phyloP scores from a whole-genome alignment of 495 filamentous ascomycete genomes.

The Tuber calosporum region DNA sequence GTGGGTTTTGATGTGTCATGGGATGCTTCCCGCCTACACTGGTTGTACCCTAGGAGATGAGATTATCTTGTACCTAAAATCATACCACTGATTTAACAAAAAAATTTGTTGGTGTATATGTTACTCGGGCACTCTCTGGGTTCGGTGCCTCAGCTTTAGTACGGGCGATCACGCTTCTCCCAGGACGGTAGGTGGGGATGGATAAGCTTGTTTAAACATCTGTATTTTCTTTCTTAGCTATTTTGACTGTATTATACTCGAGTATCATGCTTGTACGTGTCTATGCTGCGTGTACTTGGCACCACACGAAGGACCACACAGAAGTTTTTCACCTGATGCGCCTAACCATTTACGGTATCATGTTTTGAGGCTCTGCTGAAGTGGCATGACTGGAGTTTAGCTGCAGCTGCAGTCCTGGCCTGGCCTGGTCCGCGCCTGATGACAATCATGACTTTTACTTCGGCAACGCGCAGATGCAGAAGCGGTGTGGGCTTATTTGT shows the following conservation, averaged over 20 bases:
- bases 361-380: conserved; percentile 3
- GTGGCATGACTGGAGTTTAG: not conserved
- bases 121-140: too few species aligned
- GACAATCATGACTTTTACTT: not conserved
- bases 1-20: too few species aligned
- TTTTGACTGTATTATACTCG: not conserved
- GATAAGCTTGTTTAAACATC: conserved; percentile 3
- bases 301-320: not conserved
- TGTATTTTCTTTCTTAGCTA: not conserved
- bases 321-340: not conserved
- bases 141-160: not conserved
- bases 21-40: too few species aligned
- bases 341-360: not conserved
- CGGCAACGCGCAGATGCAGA: conserved; percentile 1
- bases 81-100: too few species aligned
- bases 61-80: too few species aligned
- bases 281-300: not conserved
- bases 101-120: too few species aligned
- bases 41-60: too few species aligned
- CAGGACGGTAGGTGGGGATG: not conserved
- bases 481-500: not conserved
- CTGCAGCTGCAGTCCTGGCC: not conserved
- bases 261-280: too few species aligned
- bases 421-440: not conserved
- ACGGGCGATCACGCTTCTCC: not conserved